Evolutionary conservation across 2,329 filamentous ascomycete species (phyloP), one percentile per base, ranked within the genome.

Genomic region (Dactylellina haptotyla): DNA sequence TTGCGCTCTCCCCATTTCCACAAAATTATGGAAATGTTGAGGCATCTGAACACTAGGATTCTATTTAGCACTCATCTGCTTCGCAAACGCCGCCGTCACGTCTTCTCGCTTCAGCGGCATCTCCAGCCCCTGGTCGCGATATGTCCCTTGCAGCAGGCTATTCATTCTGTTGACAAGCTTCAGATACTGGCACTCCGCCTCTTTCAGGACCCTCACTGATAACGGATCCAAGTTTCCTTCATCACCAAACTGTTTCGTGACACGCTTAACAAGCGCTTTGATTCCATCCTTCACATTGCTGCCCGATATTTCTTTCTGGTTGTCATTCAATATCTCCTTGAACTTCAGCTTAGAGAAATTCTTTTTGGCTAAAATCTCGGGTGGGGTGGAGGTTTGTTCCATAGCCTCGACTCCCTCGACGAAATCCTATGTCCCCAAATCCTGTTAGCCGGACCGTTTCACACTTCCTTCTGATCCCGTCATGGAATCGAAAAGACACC

Each of bases 191-290:
- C 80, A 80, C 79, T 88, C 86, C 75, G 87, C 88, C 78, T 86
- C 86, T 65, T 84, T 85, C 54, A 87, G 81, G 26, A 89, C 87
- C 79, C 87, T 86, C 46, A 81, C 80, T 23, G 89, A 86, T 56
- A 90, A 79, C 58, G 90, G 83, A 20, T 83, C 86, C 63, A 88
- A 87, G 75, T 93, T 90, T 77, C 96, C 92, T 3, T 89, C 90
- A 77, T 96, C 92, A 45, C 92, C 92, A 84, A 98, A 98, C 81
- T 98, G 94, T 83, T 98, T 99, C 82, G 98, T 94, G 0, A 98
- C 91, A 54, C 94, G 87, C 83, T 96, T 97, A 78, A 90, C 90
- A 76, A 98, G 84, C 61, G 91, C 87, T 78, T 97, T 92, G 77
- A 97, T 90, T n/a, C 94, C 93, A 79, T 93, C 93, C 76, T 90